These are phyloP conservation scores for Alternaria solani DNA, from an alignment of 2,329 filamentous ascomycete genomes.

Conservation along the genomic window DNA sequence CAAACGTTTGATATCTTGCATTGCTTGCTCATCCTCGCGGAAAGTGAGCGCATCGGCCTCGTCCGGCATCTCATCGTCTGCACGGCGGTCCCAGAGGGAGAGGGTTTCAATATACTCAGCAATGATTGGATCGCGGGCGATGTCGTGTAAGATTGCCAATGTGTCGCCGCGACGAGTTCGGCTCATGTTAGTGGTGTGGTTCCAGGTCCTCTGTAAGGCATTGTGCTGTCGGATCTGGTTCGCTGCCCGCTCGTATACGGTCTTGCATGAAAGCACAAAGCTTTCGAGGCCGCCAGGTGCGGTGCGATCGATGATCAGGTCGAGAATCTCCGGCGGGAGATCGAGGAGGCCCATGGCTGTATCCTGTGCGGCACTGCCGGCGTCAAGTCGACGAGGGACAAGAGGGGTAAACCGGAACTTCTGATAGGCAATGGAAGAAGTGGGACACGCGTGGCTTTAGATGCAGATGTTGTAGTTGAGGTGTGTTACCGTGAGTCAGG, in stretches of 20 bases:
- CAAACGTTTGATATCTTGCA: slow-evolving; percentile 31
- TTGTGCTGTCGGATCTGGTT: slow-evolving; percentile 43
- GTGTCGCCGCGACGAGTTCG: slow-evolving; percentile 27
- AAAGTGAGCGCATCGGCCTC: slow-evolving; percentile 20
- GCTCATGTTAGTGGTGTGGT: slow-evolving; percentile 26
- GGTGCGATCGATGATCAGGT: slow-evolving; percentile 40
- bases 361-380: not conserved
- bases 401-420: not conserved
- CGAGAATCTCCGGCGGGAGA: slow-evolving; percentile 45
- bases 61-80: slow-evolving; percentile 7
- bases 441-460: not conserved
- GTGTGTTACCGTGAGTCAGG: not conserved
- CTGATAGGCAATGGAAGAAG: not conserved
- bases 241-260: slow-evolving; percentile 35
- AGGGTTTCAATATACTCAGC: slow-evolving; percentile 42
- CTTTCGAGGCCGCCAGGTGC: slow-evolving; percentile 38
- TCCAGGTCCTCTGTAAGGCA: slow-evolving; percentile 35
- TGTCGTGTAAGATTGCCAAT: slow-evolving; percentile 35
- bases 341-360: slow-evolving; percentile 42
- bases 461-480: not conserved
- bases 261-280: slow-evolving; percentile 43
- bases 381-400: not conserved
- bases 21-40: slow-evolving; percentile 27
- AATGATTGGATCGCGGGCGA: slow-evolving; percentile 37
- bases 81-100: slow-evolving; percentile 37